phyloP scores from a whole-genome alignment of 768 basidiomycete species.

The Cystofilobasidium macerans region DNA sequence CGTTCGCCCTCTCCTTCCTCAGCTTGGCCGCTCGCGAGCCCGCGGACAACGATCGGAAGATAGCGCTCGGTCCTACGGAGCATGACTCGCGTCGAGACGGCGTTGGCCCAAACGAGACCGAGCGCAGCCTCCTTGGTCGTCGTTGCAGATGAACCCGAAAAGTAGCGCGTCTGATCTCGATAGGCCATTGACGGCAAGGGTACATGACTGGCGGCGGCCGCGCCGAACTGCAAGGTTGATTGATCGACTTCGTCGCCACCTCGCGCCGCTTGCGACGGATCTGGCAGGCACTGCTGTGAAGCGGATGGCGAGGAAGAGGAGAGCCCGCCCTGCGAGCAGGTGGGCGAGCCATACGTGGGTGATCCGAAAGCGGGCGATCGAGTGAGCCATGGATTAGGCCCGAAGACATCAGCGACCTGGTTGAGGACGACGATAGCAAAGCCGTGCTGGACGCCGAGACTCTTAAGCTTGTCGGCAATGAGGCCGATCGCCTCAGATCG shows the following conservation, averaged over 20 bases:
- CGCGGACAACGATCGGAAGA: slow-evolving; percentile 43
- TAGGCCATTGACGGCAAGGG: too few species aligned
- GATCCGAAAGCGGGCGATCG: background rate
- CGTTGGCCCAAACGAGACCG: slow-evolving; percentile 88
- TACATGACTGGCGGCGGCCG: too few species aligned
- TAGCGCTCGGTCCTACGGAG: slow-evolving; percentile 64
- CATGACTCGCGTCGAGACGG: slow-evolving; percentile 74
- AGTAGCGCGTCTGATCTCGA: slow-evolving; percentile 63
- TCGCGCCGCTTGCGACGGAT: too few species aligned
- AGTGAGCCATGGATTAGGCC: slow-evolving; percentile 28
- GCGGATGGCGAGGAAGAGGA: background rate
- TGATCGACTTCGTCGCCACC: too few species aligned
- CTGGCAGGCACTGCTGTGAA: too few species aligned
- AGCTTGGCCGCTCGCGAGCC: slow-evolving; percentile 38
- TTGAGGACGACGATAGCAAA: slow-evolving; percentile 77
- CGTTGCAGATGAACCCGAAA: slow-evolving; percentile 48
- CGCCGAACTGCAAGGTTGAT: too few species aligned
- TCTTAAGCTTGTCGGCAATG: slow-evolving; percentile 60
- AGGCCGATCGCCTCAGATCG: slow-evolving; percentile 60
- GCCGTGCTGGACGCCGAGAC: slow-evolving; percentile 51
- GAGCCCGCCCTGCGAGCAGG: background rate
- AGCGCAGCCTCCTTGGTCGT: slow-evolving; percentile 65
- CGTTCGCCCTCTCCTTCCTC: background rate
- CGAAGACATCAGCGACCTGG: slow-evolving; percentile 73
- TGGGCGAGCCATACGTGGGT: background rate